Evolutionary conservation across 148 eudicot genomes (phyloP).

Genomic region (Nepenthes mirabilis): DNA sequence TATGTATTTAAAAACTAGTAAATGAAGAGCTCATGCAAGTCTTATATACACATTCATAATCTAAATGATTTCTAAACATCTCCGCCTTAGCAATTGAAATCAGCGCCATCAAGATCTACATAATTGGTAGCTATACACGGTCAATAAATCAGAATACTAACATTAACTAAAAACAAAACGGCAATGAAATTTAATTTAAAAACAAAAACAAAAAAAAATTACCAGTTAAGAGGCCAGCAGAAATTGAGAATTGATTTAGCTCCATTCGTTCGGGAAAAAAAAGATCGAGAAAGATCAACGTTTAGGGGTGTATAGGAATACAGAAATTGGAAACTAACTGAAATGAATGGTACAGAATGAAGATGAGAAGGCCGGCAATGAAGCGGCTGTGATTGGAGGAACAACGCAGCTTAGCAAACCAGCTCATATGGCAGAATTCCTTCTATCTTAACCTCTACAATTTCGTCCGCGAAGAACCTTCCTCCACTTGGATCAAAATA

Average conservation of each 20-base stretch:
- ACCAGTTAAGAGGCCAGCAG: background rate
- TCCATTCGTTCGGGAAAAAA: background rate
- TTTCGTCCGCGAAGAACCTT: background rate
- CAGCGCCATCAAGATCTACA: too few relatives aligned
- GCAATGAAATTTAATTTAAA: too few relatives aligned
- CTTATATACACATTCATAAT: too few relatives aligned
- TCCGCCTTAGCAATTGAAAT: too few relatives aligned
- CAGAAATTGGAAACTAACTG: conserved; percentile 53
- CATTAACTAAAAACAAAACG: too few relatives aligned
- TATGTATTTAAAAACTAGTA: too few relatives aligned
- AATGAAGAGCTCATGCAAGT: too few relatives aligned
- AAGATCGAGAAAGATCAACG: background rate
- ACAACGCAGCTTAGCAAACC: conserved; percentile 39
- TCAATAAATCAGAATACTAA: too few relatives aligned
- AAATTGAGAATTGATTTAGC: background rate
- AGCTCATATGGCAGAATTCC: conserved; percentile 32
- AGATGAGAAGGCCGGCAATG: conserved; percentile 53
- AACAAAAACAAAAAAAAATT: too few relatives aligned
- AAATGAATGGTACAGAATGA: conserved; percentile 47
- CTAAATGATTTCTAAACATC: too few relatives aligned
- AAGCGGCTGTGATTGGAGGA: conserved; percentile 55
- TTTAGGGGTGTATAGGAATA: conserved; percentile 56
- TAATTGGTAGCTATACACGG: too few relatives aligned
- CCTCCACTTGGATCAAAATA: background rate
- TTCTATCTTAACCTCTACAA: conserved; percentile 1